phyloP scores from a whole-genome alignment of 1,284 basidiomycete genomes.

The Moesziomyces globuligerus region DNA sequence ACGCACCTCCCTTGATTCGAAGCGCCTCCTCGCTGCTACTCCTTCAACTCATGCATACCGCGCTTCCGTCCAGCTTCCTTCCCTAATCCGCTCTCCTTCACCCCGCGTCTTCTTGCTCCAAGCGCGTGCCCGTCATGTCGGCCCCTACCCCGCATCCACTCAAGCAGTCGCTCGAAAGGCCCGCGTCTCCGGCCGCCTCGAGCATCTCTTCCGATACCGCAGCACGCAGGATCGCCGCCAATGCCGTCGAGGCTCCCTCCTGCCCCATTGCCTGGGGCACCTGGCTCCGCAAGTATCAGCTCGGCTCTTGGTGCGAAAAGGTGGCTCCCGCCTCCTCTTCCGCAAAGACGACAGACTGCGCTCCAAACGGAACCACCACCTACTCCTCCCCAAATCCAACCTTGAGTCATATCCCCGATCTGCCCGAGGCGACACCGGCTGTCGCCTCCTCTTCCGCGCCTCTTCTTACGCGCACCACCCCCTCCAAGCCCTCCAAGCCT shows the following conservation, averaged over 20 bases:
- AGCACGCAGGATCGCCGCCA: conserved; percentile 30
- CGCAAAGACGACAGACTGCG: neutral
- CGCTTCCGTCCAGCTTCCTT: neutral
- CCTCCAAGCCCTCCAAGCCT: conserved; percentile 13
- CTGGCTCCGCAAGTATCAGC: conserved; percentile 42
- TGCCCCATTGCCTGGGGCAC: conserved; percentile 35
- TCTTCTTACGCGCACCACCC: conserved; percentile 2
- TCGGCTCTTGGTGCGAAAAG: conserved; percentile 24
- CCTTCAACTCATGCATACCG: neutral
- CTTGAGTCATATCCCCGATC: too few species aligned
- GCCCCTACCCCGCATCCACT: conserved; percentile 13
- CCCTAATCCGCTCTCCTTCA: too few species aligned
- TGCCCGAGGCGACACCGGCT: neutral
- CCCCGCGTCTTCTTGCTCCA: too few species aligned
- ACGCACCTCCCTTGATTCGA: too few species aligned
- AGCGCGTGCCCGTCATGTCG: conserved; percentile 20
- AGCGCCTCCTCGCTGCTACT: too few species aligned
- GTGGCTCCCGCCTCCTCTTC: conserved; percentile 4
- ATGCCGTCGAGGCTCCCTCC: conserved; percentile 22
- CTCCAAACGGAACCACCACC: conserved; percentile 4
- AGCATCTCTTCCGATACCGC: conserved; percentile 22
- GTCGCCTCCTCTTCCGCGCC: conserved; percentile 2
- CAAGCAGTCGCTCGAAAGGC: conserved; percentile 18
- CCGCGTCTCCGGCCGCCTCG: conserved; percentile 21
- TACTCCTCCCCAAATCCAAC: neutral